A percentile compares a stretch with the other conserved stretches of the same genome.
Evolutionary conservation across 352 stramenopile genomes (phyloP).

Genomic region (Globisporangium megalacanthum): DNA sequence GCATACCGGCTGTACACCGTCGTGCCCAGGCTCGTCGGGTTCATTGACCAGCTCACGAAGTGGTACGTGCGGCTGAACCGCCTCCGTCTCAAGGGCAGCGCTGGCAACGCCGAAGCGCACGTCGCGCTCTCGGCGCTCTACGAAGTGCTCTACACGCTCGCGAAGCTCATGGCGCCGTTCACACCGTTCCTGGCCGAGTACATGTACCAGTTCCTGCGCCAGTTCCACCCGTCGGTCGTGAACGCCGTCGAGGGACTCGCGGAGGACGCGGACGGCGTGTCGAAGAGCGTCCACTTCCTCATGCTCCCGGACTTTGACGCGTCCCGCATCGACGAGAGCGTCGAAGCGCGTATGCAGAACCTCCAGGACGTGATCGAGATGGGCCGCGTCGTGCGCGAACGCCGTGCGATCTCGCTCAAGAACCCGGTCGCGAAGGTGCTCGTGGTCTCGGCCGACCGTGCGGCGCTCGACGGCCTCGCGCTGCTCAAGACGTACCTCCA

Average conservation of each 20-base stretch:
- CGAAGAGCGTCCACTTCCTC: conserved; percentile 96
- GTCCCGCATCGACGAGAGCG: conserved; percentile 89
- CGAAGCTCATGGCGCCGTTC: conserved; percentile 97
- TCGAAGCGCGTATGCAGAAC: conserved; percentile 93
- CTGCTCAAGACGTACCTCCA: conserved; percentile 93
- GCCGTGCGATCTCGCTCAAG: conserved; percentile 96
- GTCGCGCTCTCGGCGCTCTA: conserved; percentile 95
- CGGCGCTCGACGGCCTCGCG: conserved; percentile 66
- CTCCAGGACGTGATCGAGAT: conserved; percentile 97
- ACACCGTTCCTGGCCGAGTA: conserved; percentile 99
- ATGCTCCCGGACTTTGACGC: conserved; percentile 93
- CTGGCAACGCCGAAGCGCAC: conserved; percentile 82
- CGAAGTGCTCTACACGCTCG: conserved; percentile 95
- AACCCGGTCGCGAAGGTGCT: conserved; percentile 96
- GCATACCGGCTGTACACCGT: conserved; percentile 99
- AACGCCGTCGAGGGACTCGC: conserved; percentile 42
- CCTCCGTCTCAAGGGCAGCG: conserved; percentile 94
- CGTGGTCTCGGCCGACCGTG: conserved; percentile 90
- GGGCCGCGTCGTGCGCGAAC: conserved; percentile 94
- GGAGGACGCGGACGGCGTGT: conserved; percentile 87
- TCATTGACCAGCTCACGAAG: conserved; percentile 99
- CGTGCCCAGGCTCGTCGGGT: conserved; percentile 95
- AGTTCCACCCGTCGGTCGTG: conserved; percentile 92
- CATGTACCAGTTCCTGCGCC: conserved; percentile 98
- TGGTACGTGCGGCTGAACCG: conserved; percentile 99